A percentile compares a stretch with the other conserved stretches of the same genome.
Evolutionary conservation across 805 yeast species (phyloP).

Genomic region (Metschnikowia reukaufii): DNA sequence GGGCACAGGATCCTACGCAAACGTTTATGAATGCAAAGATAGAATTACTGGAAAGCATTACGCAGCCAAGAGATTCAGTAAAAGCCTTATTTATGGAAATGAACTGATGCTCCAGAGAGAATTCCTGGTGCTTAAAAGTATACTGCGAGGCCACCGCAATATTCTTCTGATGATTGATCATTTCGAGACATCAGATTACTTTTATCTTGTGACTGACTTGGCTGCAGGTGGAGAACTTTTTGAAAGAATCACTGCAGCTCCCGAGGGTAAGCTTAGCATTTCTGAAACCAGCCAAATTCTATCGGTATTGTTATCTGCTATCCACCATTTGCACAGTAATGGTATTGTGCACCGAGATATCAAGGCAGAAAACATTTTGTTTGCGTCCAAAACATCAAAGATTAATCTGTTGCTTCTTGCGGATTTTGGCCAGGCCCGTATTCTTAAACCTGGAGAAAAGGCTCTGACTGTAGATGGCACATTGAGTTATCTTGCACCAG

Average conservation of each 20-base stretch:
- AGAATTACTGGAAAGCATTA: constrained; percentile 41
- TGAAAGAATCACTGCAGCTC: constrained; percentile 48
- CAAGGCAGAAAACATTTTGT: constrained; percentile 69
- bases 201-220: constrained; percentile 61
- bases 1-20: constrained; percentile 47
- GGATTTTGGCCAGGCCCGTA: constrained; percentile 65
- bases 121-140: constrained; percentile 51
- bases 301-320: constrained; percentile 51
- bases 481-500: constrained; percentile 76
- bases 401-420: constrained; percentile 47
- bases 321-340: constrained; percentile 56
- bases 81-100: constrained; percentile 50
- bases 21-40: constrained; percentile 51
- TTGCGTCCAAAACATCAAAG: constrained; percentile 36
- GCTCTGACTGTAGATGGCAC: constrained; percentile 47
- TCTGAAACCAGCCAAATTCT: constrained; percentile 51
- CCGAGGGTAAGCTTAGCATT: constrained; percentile 44
- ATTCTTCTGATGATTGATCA: constrained; percentile 64
- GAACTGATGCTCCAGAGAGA: constrained; percentile 59
- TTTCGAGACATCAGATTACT: constrained; percentile 62
- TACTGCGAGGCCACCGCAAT: constrained; percentile 52
- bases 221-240: constrained; percentile 71
- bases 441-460: constrained; percentile 28
- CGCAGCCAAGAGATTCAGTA: constrained; percentile 56
- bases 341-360: constrained; percentile 69